Evolutionary conservation across 495 filamentous ascomycete species (phyloP).

Genomic region (Tuber umbilicatum): DNA sequence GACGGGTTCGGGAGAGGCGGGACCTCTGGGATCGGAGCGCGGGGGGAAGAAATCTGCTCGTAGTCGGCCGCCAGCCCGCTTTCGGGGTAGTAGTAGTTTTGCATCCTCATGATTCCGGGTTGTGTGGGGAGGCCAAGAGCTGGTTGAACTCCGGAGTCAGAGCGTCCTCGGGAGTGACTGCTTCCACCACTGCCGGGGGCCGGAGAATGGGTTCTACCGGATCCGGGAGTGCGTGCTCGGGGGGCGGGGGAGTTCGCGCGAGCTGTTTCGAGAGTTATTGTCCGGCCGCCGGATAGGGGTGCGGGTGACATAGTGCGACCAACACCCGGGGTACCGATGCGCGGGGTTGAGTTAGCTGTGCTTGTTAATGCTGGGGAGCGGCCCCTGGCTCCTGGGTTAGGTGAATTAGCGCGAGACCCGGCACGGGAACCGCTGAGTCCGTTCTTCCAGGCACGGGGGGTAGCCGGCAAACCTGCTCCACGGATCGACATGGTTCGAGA

Average conservation of each 20-base stretch:
- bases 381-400: constrained; percentile 11
- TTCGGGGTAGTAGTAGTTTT: constrained; percentile 21
- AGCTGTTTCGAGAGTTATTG: constrained; percentile 5
- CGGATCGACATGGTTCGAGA: constrained; percentile 30
- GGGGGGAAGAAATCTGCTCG: constrained; percentile 15
- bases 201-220: constrained; percentile 13
- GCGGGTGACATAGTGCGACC: constrained; percentile 27
- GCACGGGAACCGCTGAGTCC: constrained; percentile 33
- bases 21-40: constrained; percentile 22
- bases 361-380: constrained; percentile 28
- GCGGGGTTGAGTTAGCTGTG: constrained; percentile 12
- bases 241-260: neutral
- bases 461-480: constrained; percentile 35
- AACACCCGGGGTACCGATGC: constrained; percentile 13
- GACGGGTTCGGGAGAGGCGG: constrained; percentile 19
- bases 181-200: constrained; percentile 22
- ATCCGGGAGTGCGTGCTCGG: neutral
- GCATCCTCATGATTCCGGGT: constrained; percentile 13
- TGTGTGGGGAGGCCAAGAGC: constrained; percentile 12
- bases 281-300: constrained; percentile 14
- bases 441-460: constrained; percentile 39
- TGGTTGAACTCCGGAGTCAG: constrained; percentile 11
- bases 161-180: constrained; percentile 8
- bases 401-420: constrained; percentile 28
- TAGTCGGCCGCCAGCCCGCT: constrained; percentile 13